Base-by-base conservation (phyloP, 306 rosid species). In the Glycine latifolia region DNA sequence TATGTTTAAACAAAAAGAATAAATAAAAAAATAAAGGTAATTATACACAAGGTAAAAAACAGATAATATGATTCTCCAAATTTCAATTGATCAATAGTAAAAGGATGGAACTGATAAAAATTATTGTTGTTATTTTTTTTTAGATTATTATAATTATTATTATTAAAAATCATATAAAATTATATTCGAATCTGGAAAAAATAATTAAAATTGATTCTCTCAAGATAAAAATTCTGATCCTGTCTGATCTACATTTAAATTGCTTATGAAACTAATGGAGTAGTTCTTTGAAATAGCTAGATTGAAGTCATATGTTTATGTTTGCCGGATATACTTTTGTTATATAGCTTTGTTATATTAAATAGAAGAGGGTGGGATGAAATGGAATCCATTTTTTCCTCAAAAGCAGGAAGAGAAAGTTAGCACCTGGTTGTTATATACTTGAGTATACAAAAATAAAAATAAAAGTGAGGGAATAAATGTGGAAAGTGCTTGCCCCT, bases 371-470 rank as follows among this genome's bases (percentile, higher is more conserved):
- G 58, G 79, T n/a, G 74, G 55, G 75, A 56, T 82, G 86, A 88
- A 90, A 84, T 87, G 88, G 87, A 84, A 84, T 89, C 91, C 63
- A 79, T 53, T 83, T 73, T 73, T 16, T 84, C 85, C 90, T 90
- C 81, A 90, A 88, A 92, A 89, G 92, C 81, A 87, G 90, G 88
- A 81, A 84, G 83, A 76, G 74, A 89, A 91, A 88, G 94, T 73
- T 65, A 71, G 67, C 79, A 78, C 71, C 71, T 73, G 76, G 63
- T 52, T 81, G 78, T 81, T 53, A 50, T 78, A 73, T 67, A 33
- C 70, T 60, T 72, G 55, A 58, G 50, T 39, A 72, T 77, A 52
- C 11, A 60, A 52, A 85, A 80, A 62, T 5, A 7, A 55, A 31
- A 63, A 31, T 3, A 43, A 68, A 20, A 71, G 50, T 69, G 44